Evolutionary conservation across 2,329 filamentous ascomycete genomes (phyloP).

Genomic region (Hypoxylon sp.): DNA sequence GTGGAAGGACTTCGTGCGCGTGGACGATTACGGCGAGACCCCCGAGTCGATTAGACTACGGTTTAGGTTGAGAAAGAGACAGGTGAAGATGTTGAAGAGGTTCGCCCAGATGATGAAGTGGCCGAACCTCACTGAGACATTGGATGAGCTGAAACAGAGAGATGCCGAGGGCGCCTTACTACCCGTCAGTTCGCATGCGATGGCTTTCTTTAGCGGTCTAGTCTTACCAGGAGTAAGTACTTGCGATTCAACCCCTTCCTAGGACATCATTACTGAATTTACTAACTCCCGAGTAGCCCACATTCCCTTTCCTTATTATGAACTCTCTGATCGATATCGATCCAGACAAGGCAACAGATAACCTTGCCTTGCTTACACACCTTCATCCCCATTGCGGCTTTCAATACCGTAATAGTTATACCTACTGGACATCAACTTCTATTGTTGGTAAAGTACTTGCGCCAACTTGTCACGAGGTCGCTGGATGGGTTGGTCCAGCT

Average conservation of each 20-base stretch:
- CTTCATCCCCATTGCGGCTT: conserved; percentile 79
- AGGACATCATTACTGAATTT: conserved; percentile 6
- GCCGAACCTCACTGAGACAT: conserved; percentile 78
- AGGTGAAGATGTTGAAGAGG: conserved; percentile 76
- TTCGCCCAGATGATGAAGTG: conserved; percentile 83
- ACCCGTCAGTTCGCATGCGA: conserved; percentile 76
- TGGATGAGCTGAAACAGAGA: conserved; percentile 72
- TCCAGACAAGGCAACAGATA: conserved; percentile 74
- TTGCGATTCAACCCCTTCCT: neutral
- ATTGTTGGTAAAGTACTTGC: conserved; percentile 83
- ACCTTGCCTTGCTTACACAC: conserved; percentile 77
- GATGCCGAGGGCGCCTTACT: conserved; percentile 72
- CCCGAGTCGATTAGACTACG: conserved; percentile 73
- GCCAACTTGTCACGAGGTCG: conserved; percentile 78
- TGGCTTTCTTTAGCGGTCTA: conserved; percentile 83
- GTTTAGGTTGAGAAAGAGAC: conserved; percentile 74
- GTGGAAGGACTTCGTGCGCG: conserved; percentile 79
- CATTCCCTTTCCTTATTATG: conserved; percentile 82
- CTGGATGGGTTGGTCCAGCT: conserved; percentile 82
- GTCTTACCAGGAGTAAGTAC: conserved; percentile 76
- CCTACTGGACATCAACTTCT: conserved; percentile 80
- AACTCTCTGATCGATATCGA: conserved; percentile 83
- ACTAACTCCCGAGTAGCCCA: conserved; percentile 58
- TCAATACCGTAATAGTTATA: conserved; percentile 80
- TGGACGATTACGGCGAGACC: conserved; percentile 71